Evolutionary conservation across 306 rosid species (phyloP).

Genomic region (Vigna angularis): DNA sequence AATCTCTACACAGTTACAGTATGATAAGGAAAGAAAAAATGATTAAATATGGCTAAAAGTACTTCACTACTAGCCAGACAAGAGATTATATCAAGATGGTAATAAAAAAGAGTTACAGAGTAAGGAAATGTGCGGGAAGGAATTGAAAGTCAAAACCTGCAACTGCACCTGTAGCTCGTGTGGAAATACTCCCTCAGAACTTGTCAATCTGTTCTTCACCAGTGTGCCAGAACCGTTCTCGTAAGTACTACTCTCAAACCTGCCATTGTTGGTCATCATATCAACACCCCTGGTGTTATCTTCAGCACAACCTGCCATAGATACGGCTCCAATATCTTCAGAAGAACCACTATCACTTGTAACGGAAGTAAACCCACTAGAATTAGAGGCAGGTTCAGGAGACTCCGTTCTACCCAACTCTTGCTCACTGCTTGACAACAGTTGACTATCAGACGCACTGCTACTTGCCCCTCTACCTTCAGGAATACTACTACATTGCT

Average conservation of each 20-base stretch:
- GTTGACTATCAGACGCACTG: constrained; percentile 41
- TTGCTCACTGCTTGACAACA: constrained; percentile 42
- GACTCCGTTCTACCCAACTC: constrained; percentile 48
- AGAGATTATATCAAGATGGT: constrained; percentile 7
- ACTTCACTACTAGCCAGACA: not conserved
- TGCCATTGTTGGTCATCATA: constrained; percentile 43
- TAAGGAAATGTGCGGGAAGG: constrained; percentile 10
- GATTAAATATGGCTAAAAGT: not conserved
- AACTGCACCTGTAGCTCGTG: constrained; percentile 48
- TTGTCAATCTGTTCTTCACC: constrained; percentile 37
- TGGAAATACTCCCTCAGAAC: constrained; percentile 46
- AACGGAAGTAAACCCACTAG: constrained; percentile 61
- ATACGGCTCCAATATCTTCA: constrained; percentile 61
- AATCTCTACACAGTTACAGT: constrained; percentile 12
- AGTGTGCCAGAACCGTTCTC: constrained; percentile 47
- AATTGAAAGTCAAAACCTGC: constrained; percentile 78
- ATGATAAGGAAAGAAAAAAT: constrained; percentile 29
- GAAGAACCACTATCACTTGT: constrained; percentile 66
- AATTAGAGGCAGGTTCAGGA: constrained; percentile 62
- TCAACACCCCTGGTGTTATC: constrained; percentile 50
- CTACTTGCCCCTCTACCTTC: constrained; percentile 34
- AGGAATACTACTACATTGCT: constrained; percentile 48
- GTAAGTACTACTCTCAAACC: constrained; percentile 39
- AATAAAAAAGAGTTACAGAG: not conserved
- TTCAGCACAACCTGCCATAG: constrained; percentile 47